Conservation (phyloP, 257 asterid genomes). For the Coffea canephora region DNA sequence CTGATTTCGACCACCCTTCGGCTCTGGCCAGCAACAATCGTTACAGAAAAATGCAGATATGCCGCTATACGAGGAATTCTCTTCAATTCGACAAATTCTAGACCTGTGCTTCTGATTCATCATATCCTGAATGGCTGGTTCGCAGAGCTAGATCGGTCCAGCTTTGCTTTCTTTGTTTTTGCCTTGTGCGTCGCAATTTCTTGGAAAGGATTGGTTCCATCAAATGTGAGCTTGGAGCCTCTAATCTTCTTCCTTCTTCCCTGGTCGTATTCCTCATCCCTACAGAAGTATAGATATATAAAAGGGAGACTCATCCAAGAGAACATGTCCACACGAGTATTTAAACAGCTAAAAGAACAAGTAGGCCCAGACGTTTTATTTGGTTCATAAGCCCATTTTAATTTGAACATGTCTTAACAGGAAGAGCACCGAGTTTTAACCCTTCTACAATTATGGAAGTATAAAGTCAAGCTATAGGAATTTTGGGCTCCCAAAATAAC, state of each 20-base stretch:
- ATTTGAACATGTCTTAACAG: no score
- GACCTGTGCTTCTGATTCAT: neutral
- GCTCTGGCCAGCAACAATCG: neutral
- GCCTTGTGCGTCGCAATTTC: conserved; percentile 50
- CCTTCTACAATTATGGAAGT: neutral
- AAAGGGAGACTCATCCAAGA: neutral
- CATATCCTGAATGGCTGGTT: conserved; percentile 68
- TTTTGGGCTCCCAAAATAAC: neutral
- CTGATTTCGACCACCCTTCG: neutral
- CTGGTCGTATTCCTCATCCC: conserved; percentile 96
- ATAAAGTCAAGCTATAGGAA: neutral
- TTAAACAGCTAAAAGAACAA: neutral
- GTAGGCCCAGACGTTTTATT: neutral
- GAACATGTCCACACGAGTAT: neutral
- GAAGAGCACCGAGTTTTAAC: neutral
- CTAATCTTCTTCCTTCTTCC: conserved; percentile 89
- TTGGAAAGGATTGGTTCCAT: conserved; percentile 79
- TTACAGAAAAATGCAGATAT: neutral
- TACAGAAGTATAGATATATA: conserved; percentile 16
- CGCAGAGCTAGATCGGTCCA: conserved; percentile 32
- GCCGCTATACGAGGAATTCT: neutral
- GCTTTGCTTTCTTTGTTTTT: conserved; percentile 43
- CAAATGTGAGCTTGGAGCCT: conserved; percentile 40
- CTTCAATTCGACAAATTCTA: conserved; percentile 15
- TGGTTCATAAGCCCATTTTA: neutral